Evolutionary conservation across 208 protist species (phyloP).

Genomic region (Trypanosoma lewisi): DNA sequence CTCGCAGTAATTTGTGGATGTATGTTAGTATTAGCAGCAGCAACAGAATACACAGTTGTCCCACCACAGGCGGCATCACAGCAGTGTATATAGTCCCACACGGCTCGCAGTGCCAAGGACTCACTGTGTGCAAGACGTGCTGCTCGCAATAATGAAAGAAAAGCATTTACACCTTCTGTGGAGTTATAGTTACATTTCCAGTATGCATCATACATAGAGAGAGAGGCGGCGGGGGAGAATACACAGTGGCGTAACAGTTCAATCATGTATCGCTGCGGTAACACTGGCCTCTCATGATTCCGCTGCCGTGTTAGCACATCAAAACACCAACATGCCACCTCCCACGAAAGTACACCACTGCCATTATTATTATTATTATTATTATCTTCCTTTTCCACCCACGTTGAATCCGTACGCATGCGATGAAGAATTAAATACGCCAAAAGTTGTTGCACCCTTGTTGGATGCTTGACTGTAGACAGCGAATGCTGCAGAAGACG

Average conservation of each 20-base stretch:
- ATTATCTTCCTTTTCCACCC: not conserved
- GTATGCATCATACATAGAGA: conserved; percentile 46
- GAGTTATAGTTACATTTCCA: conserved; percentile 47
- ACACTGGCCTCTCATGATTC: not conserved
- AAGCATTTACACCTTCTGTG: conserved; percentile 59
- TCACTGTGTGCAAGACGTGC: conserved; percentile 35
- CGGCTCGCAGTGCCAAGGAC: conserved; percentile 37
- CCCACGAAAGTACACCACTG: conserved; percentile 24
- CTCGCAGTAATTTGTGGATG: too few species aligned
- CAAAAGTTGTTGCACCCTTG: conserved; percentile 56
- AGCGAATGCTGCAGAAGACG: conserved; percentile 44
- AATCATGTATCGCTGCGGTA: conserved; percentile 54
- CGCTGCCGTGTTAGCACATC: conserved; percentile 19
- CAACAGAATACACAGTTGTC: too few species aligned
- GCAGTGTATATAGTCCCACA: conserved; percentile 47
- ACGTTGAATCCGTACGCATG: conserved; percentile 25
- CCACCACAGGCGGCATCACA: conserved; percentile 19
- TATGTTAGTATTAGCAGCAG: too few species aligned
- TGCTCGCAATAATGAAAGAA: conserved; percentile 62
- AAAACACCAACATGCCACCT: conserved; percentile 28
- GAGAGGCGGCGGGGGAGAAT: conserved; percentile 29
- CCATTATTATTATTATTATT: not conserved
- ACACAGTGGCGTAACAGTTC: conserved; percentile 55
- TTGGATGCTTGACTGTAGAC: conserved; percentile 37
- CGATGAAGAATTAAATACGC: conserved; percentile 28